Percentiles rank a stretch among this genome's conserved stretches.
phyloP scores from a whole-genome alignment of 768 basidiomycete species.

The Trametopsis cervina region DNA sequence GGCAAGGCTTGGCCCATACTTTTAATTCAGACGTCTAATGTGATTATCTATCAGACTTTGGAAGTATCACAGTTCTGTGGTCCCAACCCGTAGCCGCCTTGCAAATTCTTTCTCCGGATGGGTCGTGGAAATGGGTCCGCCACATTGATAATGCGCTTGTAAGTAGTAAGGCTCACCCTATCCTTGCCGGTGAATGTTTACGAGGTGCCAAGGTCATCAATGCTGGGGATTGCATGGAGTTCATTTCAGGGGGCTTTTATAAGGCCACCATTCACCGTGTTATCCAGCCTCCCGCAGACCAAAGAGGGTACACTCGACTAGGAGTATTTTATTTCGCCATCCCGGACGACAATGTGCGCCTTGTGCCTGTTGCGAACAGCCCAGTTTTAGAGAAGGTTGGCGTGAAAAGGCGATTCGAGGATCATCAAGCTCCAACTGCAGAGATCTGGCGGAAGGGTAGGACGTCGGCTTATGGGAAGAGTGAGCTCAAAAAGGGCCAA shows the following conservation, averaged over 20 bases:
- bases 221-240: constrained; percentile 51
- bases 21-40: neutral
- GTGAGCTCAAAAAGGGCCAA: constrained; percentile 31
- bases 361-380: constrained; percentile 40
- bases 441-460: constrained; percentile 45
- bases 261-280: constrained; percentile 56
- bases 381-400: constrained; percentile 42
- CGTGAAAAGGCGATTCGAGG: constrained; percentile 30
- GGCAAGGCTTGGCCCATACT: constrained; percentile 25
- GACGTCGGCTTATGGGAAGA: constrained; percentile 46
- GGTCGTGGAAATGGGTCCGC: constrained; percentile 35
- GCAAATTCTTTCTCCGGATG: constrained; percentile 47
- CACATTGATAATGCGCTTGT: constrained; percentile 32
- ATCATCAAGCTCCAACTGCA: constrained; percentile 41
- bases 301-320: constrained; percentile 40
- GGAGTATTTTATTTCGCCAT: constrained; percentile 54
- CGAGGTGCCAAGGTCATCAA: constrained; percentile 41
- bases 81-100: constrained; percentile 54
- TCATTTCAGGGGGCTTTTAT: constrained; percentile 56
- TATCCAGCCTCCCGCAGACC: constrained; percentile 50
- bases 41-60: constrained; percentile 35
- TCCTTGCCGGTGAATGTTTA: neutral
- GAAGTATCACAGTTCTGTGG: constrained; percentile 50
- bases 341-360: constrained; percentile 41
- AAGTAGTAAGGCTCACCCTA: constrained; percentile 5